A percentile compares a stretch with the other conserved stretches of the same genome.
Evolutionary conservation across 2,329 filamentous ascomycete genomes (phyloP).

Genomic region (Didymella sp.): DNA sequence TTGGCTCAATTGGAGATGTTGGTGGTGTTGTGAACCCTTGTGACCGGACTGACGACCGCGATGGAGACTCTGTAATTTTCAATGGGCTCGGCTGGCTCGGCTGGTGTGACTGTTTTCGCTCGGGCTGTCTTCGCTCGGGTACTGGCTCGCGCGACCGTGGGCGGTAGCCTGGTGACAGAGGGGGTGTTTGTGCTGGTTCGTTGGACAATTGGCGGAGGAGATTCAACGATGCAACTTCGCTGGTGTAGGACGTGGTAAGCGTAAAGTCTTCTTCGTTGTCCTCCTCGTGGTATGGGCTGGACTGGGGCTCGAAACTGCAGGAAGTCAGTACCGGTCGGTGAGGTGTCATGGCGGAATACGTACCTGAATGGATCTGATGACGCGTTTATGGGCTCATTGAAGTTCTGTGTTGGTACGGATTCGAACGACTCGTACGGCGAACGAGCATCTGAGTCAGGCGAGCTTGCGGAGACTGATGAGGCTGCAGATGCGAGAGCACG

Average conservation of each 20-base stretch:
- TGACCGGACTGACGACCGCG: slow-evolving; percentile 45
- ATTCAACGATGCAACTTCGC: slow-evolving; percentile 43
- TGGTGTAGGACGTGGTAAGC: slow-evolving; percentile 37
- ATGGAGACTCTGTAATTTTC: slow-evolving; percentile 43
- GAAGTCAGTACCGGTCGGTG: slow-evolving; percentile 23
- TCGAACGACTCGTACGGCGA: slow-evolving; percentile 40
- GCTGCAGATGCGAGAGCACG: slow-evolving; percentile 43
- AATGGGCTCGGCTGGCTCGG: slow-evolving; percentile 36
- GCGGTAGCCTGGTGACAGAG: slow-evolving; percentile 45
- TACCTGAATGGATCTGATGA: slow-evolving; percentile 46
- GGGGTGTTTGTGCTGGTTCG: slow-evolving; percentile 44
- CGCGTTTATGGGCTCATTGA: slow-evolving; percentile 38
- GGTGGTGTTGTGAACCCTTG: slow-evolving; percentile 49
- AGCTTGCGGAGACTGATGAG: slow-evolving; percentile 45
- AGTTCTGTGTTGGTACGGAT: slow-evolving; percentile 36
- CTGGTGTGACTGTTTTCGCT: slow-evolving; percentile 26
- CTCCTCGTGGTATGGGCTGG: slow-evolving; percentile 40
- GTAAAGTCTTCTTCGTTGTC: slow-evolving; percentile 32
- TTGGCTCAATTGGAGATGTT: slow-evolving; percentile 44
- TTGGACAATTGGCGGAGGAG: slow-evolving; percentile 47
- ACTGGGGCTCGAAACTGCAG: slow-evolving; percentile 40
- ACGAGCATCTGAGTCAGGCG: slow-evolving; percentile 41
- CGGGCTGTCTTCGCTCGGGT: slow-evolving; percentile 25
- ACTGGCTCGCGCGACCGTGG: slow-evolving; percentile 37
- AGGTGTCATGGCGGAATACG: slow-evolving; percentile 3